A percentile compares a stretch with the other conserved stretches of the same genome.
Evolutionary conservation across 257 asterid species (phyloP).

Genomic region (Fraxinus pennsylvanica): DNA sequence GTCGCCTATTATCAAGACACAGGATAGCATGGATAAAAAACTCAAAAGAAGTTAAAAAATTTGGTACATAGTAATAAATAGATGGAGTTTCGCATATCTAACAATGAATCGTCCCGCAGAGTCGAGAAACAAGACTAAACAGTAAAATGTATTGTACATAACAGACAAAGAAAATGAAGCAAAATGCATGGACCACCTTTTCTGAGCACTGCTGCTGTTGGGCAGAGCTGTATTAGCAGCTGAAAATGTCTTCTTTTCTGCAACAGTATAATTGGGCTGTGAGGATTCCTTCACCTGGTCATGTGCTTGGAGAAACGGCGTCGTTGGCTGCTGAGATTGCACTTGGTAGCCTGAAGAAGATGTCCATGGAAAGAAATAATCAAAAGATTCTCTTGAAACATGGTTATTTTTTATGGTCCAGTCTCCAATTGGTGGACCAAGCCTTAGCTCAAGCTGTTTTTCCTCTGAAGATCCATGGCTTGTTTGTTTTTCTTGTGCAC

Average conservation of each 20-base stretch:
- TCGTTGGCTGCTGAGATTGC: neutral
- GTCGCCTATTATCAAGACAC: neutral
- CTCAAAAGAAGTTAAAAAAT: neutral
- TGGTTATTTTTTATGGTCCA: slow-evolving; percentile 35
- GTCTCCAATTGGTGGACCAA: slow-evolving; percentile 77
- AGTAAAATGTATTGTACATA: too few species aligned
- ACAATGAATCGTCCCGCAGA: too few species aligned
- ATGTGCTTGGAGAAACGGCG: neutral
- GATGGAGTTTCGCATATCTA: neutral
- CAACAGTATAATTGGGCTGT: slow-evolving; percentile 35
- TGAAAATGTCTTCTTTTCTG: slow-evolving; percentile 66
- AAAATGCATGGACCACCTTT: neutral
- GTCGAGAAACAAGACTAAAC: too few species aligned
- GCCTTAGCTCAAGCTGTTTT: slow-evolving; percentile 73
- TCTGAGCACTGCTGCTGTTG: slow-evolving; percentile 27
- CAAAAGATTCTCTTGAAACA: slow-evolving; percentile 17
- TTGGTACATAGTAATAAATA: too few species aligned
- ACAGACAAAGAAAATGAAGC: neutral
- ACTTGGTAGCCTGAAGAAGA: slow-evolving; percentile 21
- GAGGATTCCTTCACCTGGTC: neutral
- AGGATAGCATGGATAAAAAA: neutral
- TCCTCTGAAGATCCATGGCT: slow-evolving; percentile 50
- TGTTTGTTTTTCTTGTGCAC: slow-evolving; percentile 27
- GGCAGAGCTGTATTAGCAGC: slow-evolving; percentile 41
- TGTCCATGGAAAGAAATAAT: slow-evolving; percentile 28